These are phyloP conservation scores for Salvia splendens DNA, from an alignment of 257 asterid species.

Conservation along the genomic window DNA sequence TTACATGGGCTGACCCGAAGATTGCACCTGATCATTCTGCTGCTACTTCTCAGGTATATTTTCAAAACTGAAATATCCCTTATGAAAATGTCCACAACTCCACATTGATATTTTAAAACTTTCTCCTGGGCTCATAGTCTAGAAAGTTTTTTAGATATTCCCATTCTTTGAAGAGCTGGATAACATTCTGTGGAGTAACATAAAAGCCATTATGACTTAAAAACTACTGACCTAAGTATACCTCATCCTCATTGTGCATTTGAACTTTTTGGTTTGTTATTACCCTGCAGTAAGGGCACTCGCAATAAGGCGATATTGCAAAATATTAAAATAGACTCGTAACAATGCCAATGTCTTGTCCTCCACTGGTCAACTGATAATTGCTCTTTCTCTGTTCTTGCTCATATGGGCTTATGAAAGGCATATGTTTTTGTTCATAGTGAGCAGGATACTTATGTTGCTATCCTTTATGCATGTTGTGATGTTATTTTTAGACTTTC, in stretches of 20 bases:
- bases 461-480: slow-evolving; percentile 13
- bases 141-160: slow-evolving; percentile 13
- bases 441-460: slow-evolving; percentile 16
- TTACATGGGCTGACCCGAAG: slow-evolving; percentile 97
- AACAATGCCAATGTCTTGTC: background rate
- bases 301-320: too few species aligned
- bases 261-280: slow-evolving; percentile 3
- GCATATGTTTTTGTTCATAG: slow-evolving; percentile 4
- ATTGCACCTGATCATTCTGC: slow-evolving; percentile 76
- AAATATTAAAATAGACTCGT: background rate
- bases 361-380: background rate
- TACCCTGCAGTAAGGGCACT: slow-evolving; percentile 6
- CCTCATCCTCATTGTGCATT: background rate
- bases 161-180: slow-evolving; percentile 6
- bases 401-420: slow-evolving; percentile 24
- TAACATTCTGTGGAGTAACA: slow-evolving; percentile 21
- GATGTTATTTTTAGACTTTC: slow-evolving; percentile 13
- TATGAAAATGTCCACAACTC: background rate
- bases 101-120: slow-evolving; percentile 14
- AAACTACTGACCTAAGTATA: slow-evolving; percentile 16
- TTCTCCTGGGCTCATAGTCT: background rate
- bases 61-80: slow-evolving; percentile 22
- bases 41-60: slow-evolving; percentile 76
- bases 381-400: slow-evolving; percentile 14
- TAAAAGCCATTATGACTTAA: slow-evolving; percentile 12